phyloP scores from a whole-genome alignment of 2,329 filamentous ascomycete genomes.

The Neofusicoccum umdonicola region DNA sequence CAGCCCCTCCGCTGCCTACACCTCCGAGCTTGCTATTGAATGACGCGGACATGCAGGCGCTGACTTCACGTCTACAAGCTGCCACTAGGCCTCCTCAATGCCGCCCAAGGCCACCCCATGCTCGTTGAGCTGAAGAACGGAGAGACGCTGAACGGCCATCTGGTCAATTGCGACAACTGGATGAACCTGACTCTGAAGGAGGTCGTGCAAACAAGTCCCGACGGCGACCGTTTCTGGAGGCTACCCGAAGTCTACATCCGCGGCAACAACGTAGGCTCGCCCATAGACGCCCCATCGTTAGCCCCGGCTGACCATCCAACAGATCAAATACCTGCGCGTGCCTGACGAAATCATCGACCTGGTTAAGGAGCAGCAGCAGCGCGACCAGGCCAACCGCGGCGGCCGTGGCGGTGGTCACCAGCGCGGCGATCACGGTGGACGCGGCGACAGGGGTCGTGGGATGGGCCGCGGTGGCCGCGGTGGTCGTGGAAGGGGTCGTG shows the following conservation, averaged over 20 bases:
- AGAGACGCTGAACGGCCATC: slow-evolving; percentile 93
- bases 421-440: slow-evolving; percentile 53
- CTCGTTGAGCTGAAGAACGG: slow-evolving; percentile 96
- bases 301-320: slow-evolving; percentile 20
- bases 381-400: slow-evolving; percentile 59
- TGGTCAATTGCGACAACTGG: slow-evolving; percentile 98
- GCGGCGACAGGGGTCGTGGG: slow-evolving; percentile 44
- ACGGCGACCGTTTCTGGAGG: slow-evolving; percentile 90
- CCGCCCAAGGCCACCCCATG: slow-evolving; percentile 96
- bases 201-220: slow-evolving; percentile 92
- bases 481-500: slow-evolving; percentile 51
- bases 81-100: slow-evolving; percentile 78
- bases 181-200: slow-evolving; percentile 99
- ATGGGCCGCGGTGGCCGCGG: slow-evolving; percentile 54
- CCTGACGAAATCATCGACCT: slow-evolving; percentile 95
- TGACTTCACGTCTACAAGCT: slow-evolving; percentile 46
- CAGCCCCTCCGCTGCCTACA: slow-evolving; percentile 1
- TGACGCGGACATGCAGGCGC: slow-evolving; percentile 24
- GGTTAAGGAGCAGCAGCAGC: slow-evolving; percentile 87
- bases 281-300: neutral
- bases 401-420: slow-evolving; percentile 63
- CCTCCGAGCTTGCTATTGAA: slow-evolving; percentile 14
- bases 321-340: slow-evolving; percentile 98
- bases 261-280: slow-evolving; percentile 81
- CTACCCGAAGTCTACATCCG: slow-evolving; percentile 94